A percentile compares a stretch with the other conserved stretches of the same genome.
Evolutionary conservation across 1,139 yeast genomes (phyloP).

Genomic region (Wickerhamomyces sp.): DNA sequence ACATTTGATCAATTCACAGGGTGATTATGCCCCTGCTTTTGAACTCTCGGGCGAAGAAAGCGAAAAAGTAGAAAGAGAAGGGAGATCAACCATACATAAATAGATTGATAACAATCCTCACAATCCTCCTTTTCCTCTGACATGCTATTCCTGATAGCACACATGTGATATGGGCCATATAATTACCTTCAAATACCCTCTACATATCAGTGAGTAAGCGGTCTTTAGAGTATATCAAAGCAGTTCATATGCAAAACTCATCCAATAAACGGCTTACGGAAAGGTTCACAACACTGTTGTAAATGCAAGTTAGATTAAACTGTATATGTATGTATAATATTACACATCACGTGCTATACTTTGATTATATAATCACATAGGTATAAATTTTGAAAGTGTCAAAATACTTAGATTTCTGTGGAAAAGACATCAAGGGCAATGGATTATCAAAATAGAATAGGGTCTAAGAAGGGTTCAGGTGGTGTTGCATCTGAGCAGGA

Average conservation of each 20-base stretch:
- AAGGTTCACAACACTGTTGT: too few species aligned
- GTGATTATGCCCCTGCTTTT: conserved; percentile 58
- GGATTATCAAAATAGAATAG: conserved; percentile 58
- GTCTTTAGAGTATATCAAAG: too few species aligned
- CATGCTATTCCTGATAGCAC: too few species aligned
- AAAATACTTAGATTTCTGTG: neutral
- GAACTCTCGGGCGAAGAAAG: conserved; percentile 41
- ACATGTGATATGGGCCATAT: too few species aligned
- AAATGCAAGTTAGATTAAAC: too few species aligned
- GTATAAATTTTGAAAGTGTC: neutral
- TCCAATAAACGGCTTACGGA: too few species aligned
- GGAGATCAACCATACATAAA: conserved; percentile 27
- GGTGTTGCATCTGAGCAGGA: conserved; percentile 73
- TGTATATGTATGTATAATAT: too few species aligned
- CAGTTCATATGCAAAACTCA: too few species aligned
- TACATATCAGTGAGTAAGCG: too few species aligned
- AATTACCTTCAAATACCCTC: too few species aligned
- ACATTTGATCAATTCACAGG: conserved; percentile 34
- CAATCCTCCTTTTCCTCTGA: too few species aligned
- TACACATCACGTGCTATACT: too few species aligned
- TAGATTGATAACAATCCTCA: neutral
- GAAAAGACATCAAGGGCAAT: conserved; percentile 23
- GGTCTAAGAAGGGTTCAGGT: conserved; percentile 55
- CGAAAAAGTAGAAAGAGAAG: conserved; percentile 54
- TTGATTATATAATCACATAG: neutral